Percentiles rank a stretch among this genome's conserved stretches.
phyloP scores from a whole-genome alignment of 345 rosid species.

The Turritis glabra region DNA sequence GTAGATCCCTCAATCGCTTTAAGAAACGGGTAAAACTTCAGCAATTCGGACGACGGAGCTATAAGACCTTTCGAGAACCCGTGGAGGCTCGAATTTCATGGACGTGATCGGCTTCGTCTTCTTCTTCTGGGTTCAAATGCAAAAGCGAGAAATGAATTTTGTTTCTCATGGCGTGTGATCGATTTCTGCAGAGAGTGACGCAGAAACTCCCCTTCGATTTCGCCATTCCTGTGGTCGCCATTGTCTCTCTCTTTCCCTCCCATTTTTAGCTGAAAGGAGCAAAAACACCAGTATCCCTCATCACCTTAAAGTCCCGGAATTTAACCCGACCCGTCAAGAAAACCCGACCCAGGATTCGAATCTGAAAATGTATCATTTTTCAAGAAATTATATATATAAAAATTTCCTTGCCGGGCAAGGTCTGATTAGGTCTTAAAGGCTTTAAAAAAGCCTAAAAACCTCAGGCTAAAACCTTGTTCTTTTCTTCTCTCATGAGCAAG shows the following conservation, averaged over 20 bases:
- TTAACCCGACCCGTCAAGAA: background rate
- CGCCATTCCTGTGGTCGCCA: slow-evolving; percentile 46
- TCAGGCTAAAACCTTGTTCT: background rate
- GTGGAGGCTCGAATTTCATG: slow-evolving; percentile 6
- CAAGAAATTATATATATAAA: background rate
- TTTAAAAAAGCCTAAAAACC: background rate
- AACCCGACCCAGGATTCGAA: slow-evolving; percentile 23
- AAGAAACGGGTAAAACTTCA: background rate
- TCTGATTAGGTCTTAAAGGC: slow-evolving; percentile 14
- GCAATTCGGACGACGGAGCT: slow-evolving; percentile 11
- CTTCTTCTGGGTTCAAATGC: slow-evolving; percentile 26
- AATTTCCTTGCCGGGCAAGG: slow-evolving; percentile 27
- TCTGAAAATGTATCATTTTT: background rate
- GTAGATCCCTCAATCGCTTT: background rate
- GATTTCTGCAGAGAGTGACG: slow-evolving; percentile 39
- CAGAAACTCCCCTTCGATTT: slow-evolving; percentile 38
- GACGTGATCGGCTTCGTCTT: slow-evolving; percentile 14
- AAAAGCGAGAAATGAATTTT: slow-evolving; percentile 3
- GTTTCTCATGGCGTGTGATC: slow-evolving; percentile 21
- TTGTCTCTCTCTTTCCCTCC: slow-evolving; percentile 41
- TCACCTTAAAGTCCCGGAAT: slow-evolving; percentile 4
- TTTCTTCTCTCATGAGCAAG: slow-evolving; percentile 4
- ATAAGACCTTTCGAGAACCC: background rate
- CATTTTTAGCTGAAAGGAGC: slow-evolving; percentile 31
- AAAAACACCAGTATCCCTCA: background rate